Base-by-base conservation (phyloP, 805 yeast species). In the Wickerhamiella spandovensis region DNA sequence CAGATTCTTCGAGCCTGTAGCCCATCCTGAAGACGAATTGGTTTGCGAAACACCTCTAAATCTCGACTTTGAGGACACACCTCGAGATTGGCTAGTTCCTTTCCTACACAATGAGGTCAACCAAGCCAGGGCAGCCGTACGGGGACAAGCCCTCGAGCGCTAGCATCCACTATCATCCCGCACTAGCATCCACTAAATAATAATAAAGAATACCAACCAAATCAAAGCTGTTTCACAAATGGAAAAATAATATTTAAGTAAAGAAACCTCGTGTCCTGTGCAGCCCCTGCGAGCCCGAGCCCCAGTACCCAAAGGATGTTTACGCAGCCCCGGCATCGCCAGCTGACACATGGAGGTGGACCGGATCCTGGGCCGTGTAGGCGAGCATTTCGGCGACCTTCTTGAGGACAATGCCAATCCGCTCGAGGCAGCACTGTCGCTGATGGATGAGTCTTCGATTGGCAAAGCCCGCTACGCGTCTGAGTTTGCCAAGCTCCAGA, bases 401-500 rank as follows among this genome's bases (percentile, higher is more conserved):
- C 64, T 74, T 6, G 67, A 69, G 1, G 72, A 72, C 8, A 73
- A 77, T 47, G 78, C 86, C 49, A 88, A 87, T 61, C 95, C 95
- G 1, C 72, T 92, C 44, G 96, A 87, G 58, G 70, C 82, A 48
- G 96, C 96, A 0, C 70, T 90, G 39, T 79, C 89, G 1, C 70
- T 92, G 51, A 69, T 88, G 59, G 97, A 90, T 64, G 82, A 81
- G 58, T 79, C 95, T 1, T 84, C 95, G 0, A 92, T 88, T n/a
- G 97, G 97, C 0, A 67, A 85, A 58, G 95, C 95, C 0, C 82
- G 81, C 58, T 77, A 81, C 53, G 72, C 73, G 51, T 72, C 72
- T 1, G 88, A 85, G 53, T 90, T 90, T 57, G 69, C 73, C 43
- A 73, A 74, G 46, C 65, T 87, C 44, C 78, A 81, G 53, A 68